phyloP scores from a whole-genome alignment of 2,329 filamentous ascomycete genomes.

The Fusarium luffae region DNA sequence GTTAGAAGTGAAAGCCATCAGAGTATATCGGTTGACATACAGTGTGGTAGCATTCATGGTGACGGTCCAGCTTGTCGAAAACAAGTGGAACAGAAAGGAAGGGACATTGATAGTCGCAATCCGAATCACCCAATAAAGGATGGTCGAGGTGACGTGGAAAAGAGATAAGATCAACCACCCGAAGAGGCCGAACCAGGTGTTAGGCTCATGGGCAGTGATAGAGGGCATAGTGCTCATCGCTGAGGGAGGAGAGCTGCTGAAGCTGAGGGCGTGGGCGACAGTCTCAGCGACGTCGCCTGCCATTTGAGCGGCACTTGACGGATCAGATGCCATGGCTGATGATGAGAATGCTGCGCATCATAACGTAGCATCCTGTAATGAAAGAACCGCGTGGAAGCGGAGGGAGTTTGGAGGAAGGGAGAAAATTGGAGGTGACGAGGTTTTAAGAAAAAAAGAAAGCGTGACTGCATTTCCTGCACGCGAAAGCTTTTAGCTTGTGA shows the following conservation, averaged over 20 bases:
- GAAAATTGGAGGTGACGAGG: slow-evolving; percentile 28
- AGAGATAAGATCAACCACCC: slow-evolving; percentile 65
- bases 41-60: slow-evolving; percentile 99
- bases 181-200: slow-evolving; percentile 68
- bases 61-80: slow-evolving; percentile 93
- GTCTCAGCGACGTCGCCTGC: slow-evolving; percentile 49
- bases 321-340: slow-evolving; percentile 56
- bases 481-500: slow-evolving; percentile 46
- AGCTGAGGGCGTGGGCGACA: slow-evolving; percentile 49
- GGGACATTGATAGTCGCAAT: slow-evolving; percentile 90
- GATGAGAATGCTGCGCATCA: slow-evolving; percentile 45
- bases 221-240: slow-evolving; percentile 52
- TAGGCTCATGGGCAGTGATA: slow-evolving; percentile 53
- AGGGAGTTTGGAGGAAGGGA: slow-evolving; percentile 31
- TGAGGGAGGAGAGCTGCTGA: slow-evolving; percentile 52
- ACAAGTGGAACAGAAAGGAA: slow-evolving; percentile 86
- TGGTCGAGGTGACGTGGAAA: slow-evolving; percentile 66
- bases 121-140: slow-evolving; percentile 82
- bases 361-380: slow-evolving; percentile 53
- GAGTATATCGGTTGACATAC: slow-evolving; percentile 60
- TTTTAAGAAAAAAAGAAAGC: slow-evolving; percentile 41
- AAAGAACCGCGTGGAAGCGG: slow-evolving; percentile 40
- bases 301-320: slow-evolving; percentile 53
- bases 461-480: slow-evolving; percentile 29
- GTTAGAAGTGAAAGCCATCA: slow-evolving; percentile 23